A percentile compares a stretch with the other conserved stretches of the same genome.
Conservation (phyloP, 1,284 basidiomycete genomes). For the Tylopilus orsonianus region DNA sequence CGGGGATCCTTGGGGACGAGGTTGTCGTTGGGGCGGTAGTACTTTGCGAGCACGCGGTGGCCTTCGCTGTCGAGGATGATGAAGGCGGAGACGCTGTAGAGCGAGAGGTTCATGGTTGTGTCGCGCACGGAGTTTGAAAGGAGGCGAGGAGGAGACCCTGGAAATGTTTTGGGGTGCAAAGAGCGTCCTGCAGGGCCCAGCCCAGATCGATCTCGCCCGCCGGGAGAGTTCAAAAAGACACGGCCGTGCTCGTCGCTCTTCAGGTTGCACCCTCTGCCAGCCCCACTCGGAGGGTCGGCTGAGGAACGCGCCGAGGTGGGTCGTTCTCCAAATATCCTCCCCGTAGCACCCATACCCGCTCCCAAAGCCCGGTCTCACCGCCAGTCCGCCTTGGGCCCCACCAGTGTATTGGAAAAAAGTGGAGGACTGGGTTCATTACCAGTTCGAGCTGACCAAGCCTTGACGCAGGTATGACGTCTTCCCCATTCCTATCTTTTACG, state of each 20-base stretch:
- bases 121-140: constrained; percentile 29
- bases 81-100: constrained; percentile 86
- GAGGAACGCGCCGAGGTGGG: neutral
- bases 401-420: constrained; percentile 41
- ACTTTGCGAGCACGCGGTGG: constrained; percentile 92
- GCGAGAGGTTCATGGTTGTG: constrained; percentile 64
- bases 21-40: constrained; percentile 75
- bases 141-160: neutral
- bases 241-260: constrained; percentile 44
- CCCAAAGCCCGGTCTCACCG: neutral
- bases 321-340: neutral
- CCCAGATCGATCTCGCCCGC: constrained; percentile 18
- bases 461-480: constrained; percentile 34
- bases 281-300: too few species aligned
- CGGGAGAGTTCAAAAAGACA: constrained; percentile 14
- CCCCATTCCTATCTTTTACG: neutral
- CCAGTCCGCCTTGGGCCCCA: constrained; percentile 1
- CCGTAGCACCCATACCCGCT: neutral
- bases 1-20: constrained; percentile 88
- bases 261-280: too few species aligned
- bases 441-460: constrained; percentile 29
- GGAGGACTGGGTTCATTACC: constrained; percentile 55
- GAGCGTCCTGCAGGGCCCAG: constrained; percentile 2
- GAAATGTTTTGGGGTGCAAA: constrained; percentile 21
- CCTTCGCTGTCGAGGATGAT: constrained; percentile 94